Conservation (phyloP, 192 early-diverging fungal genomes). For the Spinellus fusiger region DNA sequence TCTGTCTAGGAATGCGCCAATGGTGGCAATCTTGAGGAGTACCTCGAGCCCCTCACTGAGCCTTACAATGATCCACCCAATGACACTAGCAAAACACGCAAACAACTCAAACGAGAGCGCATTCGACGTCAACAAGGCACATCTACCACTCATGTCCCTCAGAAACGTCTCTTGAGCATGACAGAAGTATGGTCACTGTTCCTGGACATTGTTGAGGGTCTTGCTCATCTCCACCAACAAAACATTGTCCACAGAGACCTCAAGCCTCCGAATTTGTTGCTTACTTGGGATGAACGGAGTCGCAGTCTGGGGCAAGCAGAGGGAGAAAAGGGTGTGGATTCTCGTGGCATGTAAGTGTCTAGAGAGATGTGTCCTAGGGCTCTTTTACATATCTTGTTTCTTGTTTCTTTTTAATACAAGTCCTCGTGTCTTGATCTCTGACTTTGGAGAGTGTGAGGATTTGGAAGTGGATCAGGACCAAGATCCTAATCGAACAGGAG, state of each 20-base stretch:
- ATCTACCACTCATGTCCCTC: too few relatives aligned
- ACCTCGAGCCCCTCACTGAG: constrained; percentile 47
- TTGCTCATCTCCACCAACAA: constrained; percentile 82
- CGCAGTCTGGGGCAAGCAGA: neutral
- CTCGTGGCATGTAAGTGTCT: constrained; percentile 4
- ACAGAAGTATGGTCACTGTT: constrained; percentile 84
- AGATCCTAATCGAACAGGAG: constrained; percentile 73
- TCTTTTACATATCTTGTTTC: neutral
- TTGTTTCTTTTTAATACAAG: constrained; percentile 27
- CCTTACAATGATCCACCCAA: neutral
- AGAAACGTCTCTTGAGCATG: constrained; percentile 43
- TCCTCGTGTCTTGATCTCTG: constrained; percentile 83
- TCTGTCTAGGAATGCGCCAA: constrained; percentile 82
- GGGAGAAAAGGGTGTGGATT: neutral
- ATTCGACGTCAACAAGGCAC: constrained; percentile 14
- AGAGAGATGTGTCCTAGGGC: neutral
- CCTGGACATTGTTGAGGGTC: constrained; percentile 84
- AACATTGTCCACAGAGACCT: constrained; percentile 91
- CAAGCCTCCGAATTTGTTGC: constrained; percentile 88
- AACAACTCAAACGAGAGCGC: constrained; percentile 22
- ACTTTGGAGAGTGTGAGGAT: constrained; percentile 97
- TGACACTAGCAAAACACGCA: neutral
- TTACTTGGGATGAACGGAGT: constrained; percentile 55
- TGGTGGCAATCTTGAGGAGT: constrained; percentile 95
- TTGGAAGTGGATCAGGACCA: constrained; percentile 59